Conservation (phyloP, 2,329 filamentous ascomycete genomes). For the Diaporthe eres region DNA sequence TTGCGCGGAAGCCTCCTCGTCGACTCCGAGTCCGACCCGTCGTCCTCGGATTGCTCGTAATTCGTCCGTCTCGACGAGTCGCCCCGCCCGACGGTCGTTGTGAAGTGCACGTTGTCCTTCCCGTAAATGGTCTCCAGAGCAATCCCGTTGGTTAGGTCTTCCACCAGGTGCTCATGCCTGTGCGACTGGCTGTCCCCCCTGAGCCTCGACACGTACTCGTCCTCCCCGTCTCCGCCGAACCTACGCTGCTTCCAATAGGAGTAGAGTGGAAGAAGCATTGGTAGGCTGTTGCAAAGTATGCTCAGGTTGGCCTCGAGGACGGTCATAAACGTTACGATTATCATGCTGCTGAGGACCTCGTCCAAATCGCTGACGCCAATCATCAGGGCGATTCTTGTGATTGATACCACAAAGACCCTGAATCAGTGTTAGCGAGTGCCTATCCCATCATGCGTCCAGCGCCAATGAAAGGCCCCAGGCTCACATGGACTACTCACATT, state of each 20-base stretch:
- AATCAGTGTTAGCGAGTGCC: neutral
- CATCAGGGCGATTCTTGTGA: slow-evolving; percentile 24
- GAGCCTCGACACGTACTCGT: slow-evolving; percentile 39
- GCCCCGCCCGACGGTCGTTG: slow-evolving; percentile 34
- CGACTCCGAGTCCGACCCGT: slow-evolving; percentile 34
- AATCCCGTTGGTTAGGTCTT: slow-evolving; percentile 36
- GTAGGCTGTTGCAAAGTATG: slow-evolving; percentile 39
- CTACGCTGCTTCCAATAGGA: slow-evolving; percentile 37
- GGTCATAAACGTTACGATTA: slow-evolving; percentile 2
- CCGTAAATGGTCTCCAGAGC: slow-evolving; percentile 41
- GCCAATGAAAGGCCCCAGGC: neutral
- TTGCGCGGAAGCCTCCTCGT: slow-evolving; percentile 34
- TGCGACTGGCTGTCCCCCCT: slow-evolving; percentile 8
- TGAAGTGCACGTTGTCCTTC: slow-evolving; percentile 35
- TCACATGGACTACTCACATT: slow-evolving; percentile 8
- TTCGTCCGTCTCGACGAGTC: neutral
- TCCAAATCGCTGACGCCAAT: neutral
- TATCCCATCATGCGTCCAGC: too few species aligned
- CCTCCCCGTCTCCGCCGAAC: slow-evolving; percentile 30
- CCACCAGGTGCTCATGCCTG: slow-evolving; percentile 26
- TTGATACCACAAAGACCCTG: slow-evolving; percentile 37
- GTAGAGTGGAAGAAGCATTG: slow-evolving; percentile 39
- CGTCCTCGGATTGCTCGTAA: slow-evolving; percentile 29
- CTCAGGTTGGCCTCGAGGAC: slow-evolving; percentile 35
- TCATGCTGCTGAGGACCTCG: slow-evolving; percentile 4